Evolutionary conservation across 371 early-diverging fungal species (phyloP), one percentile per base, ranked within the genome.

Genomic region (Batkoa obscura): DNA sequence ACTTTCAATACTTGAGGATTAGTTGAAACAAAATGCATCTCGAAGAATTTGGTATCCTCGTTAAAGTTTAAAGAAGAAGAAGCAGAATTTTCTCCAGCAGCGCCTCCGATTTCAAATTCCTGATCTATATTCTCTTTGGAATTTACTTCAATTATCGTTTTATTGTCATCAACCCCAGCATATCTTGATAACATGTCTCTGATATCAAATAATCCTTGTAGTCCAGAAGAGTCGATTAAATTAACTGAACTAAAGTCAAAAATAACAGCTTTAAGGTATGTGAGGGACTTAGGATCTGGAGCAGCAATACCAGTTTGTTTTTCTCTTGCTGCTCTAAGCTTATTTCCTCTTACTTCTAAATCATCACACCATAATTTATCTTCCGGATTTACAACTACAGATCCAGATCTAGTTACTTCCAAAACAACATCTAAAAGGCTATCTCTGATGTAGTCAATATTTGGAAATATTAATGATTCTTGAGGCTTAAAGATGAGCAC

Each of bases 211-310:
- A 88, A 69, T 12, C 74, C 72, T 58, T 87, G 87, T 49, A 83
- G 63, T 32, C 86, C 90, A 0, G 88, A 81, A 33, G 78, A 74
- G 56, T 91, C 92, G 60, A 89, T 73, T 36, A 72, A 68, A 53
- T 83, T 81, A 10, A 88, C 88, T 9, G 78, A 78, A 0, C 82
- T 71, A 50, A 91, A 72, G 62, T 89, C 89, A n/a, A 91, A 68
- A 17, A 91, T 64, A 23, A 91, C 60, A 0, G 89, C 81, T 3
- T 75, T 70, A 10, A 87, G 65, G 6, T 66, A 56, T 1, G 84
- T 83, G 17, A 55, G 23, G 9, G 31, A 17, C 10, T n/a, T 10
- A 2, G n/a, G 5, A 12, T 43, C 32, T 3, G 36, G 34, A 36
- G 13, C n/a, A 8, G 43, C 8, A 1, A 2, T 43, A 12, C 34